These are phyloP conservation scores for Botrytis fabae DNA, from an alignment of 2,329 filamentous ascomycete species.

Conservation along the genomic window DNA sequence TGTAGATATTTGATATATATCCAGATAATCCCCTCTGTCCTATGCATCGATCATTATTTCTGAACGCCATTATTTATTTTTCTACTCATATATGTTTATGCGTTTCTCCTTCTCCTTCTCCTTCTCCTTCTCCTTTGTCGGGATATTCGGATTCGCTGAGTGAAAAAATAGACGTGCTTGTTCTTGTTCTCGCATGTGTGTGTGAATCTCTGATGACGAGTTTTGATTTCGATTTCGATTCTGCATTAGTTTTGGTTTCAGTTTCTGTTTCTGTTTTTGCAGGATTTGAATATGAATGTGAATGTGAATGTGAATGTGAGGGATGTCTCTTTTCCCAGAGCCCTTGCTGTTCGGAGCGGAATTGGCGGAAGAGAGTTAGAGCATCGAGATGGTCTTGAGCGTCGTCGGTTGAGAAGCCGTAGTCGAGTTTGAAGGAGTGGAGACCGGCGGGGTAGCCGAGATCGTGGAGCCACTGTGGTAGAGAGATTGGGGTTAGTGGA, in stretches of 20 bases:
- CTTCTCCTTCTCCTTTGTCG: too few species aligned
- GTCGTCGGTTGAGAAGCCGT: neutral
- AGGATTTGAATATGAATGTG: neutral
- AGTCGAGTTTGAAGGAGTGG: neutral
- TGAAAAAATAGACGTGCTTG: neutral
- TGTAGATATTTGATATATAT: too few species aligned
- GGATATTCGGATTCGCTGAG: accelerated
- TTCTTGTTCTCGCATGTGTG: neutral
- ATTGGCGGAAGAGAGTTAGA: neutral
- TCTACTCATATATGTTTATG: neutral
- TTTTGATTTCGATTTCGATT: too few species aligned
- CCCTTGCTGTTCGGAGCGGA: constrained; percentile 1
- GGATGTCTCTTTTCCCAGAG: neutral
- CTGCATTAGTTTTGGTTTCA: too few species aligned
- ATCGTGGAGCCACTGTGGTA: neutral
- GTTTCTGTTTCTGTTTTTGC: neutral
- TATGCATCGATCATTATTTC: too few species aligned
- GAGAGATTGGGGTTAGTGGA: neutral
- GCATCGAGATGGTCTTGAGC: neutral
- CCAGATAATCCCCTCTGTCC: too few species aligned
- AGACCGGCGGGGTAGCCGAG: neutral
- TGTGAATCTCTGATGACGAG: neutral
- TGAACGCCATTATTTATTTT: too few species aligned
- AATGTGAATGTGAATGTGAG: neutral
- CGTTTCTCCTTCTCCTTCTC: too few species aligned